Evolutionary conservation across 345 rosid genomes (phyloP).

Genomic region (Garcia nutans): DNA sequence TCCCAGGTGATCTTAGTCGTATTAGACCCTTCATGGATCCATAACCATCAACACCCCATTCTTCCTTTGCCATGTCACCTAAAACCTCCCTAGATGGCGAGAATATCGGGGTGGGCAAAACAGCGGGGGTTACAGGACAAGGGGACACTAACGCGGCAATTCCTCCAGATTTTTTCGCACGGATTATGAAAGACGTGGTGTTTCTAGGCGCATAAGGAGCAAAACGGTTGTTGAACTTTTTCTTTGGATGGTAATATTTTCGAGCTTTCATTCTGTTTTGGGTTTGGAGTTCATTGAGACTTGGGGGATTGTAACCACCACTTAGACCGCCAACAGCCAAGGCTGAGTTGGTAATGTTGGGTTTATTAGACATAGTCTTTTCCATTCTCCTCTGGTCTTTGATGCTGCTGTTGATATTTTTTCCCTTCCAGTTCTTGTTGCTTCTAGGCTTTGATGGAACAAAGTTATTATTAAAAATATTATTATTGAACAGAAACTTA

Average conservation of each 20-base stretch:
- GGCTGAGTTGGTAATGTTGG: constrained; percentile 23
- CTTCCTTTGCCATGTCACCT: constrained; percentile 95
- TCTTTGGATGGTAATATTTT: constrained; percentile 69
- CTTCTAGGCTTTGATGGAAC: constrained; percentile 30
- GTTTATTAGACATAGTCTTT: constrained; percentile 30
- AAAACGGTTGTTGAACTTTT: constrained; percentile 55
- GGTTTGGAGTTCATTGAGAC: constrained; percentile 73
- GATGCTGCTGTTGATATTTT: constrained; percentile 40
- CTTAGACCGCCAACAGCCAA: constrained; percentile 22
- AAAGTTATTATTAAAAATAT: constrained; percentile 3
- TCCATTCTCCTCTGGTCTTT: constrained; percentile 50
- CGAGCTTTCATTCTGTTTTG: constrained; percentile 72
- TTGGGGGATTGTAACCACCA: constrained; percentile 74
- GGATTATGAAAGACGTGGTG: constrained; percentile 78
- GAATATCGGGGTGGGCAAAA: constrained; percentile 77
- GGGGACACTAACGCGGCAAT: constrained; percentile 94
- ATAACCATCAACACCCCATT: constrained; percentile 99
- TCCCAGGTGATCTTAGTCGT: constrained; percentile 69
- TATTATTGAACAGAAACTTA: constrained; percentile 35
- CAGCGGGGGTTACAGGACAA: constrained; percentile 86
- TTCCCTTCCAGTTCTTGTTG: constrained; percentile 66
- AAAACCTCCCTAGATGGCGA: constrained; percentile 84
- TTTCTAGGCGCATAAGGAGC: constrained; percentile 96
- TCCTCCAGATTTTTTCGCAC: constrained; percentile 90
- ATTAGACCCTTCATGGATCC: constrained; percentile 98